Percentiles rank a stretch among this genome's conserved stretches.
Conservation (phyloP, 495 filamentous ascomycete species). For the Cercophora scortea region DNA sequence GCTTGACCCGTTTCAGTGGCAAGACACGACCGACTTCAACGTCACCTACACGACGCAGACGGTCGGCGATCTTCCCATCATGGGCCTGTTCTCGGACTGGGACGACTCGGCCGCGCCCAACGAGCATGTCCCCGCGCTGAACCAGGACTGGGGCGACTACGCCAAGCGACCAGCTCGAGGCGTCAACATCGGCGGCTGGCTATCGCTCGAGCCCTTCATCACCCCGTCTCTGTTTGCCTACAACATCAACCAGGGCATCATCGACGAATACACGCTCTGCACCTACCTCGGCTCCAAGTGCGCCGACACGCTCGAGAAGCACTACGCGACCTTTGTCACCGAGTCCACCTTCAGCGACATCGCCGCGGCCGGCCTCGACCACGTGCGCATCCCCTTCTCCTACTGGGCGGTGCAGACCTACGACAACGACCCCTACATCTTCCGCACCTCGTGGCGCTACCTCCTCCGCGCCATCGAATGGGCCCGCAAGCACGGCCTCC, state of each 20-base stretch:
- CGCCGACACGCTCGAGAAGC: slow-evolving; percentile 65
- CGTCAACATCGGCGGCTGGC: slow-evolving; percentile 92
- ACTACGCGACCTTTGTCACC: slow-evolving; percentile 82
- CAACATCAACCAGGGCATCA: slow-evolving; percentile 49
- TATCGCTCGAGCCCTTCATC: slow-evolving; percentile 91
- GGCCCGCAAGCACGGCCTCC: slow-evolving; percentile 83
- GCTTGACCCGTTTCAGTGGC: slow-evolving; percentile 90
- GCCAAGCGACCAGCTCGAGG: slow-evolving; percentile 72
- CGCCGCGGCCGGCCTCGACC: slow-evolving; percentile 81
- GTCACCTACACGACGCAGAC: slow-evolving; percentile 82
- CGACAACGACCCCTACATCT: slow-evolving; percentile 79
- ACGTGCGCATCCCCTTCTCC: slow-evolving; percentile 87
- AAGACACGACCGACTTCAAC: slow-evolving; percentile 87
- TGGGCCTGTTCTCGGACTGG: slow-evolving; percentile 84
- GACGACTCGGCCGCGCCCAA: slow-evolving; percentile 77
- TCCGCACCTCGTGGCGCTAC: slow-evolving; percentile 86
- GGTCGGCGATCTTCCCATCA: slow-evolving; percentile 77
- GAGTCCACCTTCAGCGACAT: slow-evolving; percentile 82
- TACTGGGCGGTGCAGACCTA: slow-evolving; percentile 94
- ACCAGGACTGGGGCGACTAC: slow-evolving; percentile 68
- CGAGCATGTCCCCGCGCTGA: slow-evolving; percentile 66
- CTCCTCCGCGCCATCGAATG: slow-evolving; percentile 89
- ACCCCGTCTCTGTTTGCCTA: slow-evolving; percentile 86
- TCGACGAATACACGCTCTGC: slow-evolving; percentile 85
- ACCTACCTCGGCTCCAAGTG: slow-evolving; percentile 56